Conservation (phyloP, 2,329 filamentous ascomycete species). For the Phaeosphaeria sp. region DNA sequence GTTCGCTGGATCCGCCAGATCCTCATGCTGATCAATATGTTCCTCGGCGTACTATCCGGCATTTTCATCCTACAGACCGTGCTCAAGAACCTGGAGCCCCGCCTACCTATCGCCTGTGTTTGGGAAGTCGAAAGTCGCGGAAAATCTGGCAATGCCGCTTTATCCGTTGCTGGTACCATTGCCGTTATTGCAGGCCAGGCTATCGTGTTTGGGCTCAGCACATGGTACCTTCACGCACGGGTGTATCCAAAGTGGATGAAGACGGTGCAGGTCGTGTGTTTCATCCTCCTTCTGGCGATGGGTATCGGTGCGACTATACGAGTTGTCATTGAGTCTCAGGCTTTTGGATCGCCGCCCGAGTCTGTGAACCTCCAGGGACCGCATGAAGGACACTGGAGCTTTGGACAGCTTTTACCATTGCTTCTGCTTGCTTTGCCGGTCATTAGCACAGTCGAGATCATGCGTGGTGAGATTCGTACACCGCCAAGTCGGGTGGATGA, state of each 20-base stretch:
- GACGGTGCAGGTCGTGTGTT: conserved; percentile 60
- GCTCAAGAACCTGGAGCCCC: conserved; percentile 58
- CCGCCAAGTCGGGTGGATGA: conserved; percentile 53
- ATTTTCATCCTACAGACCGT: conserved; percentile 65
- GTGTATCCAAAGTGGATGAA: conserved; percentile 61
- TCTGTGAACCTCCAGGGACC: conserved; percentile 57
- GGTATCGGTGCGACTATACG: conserved; percentile 66
- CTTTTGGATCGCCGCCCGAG: conserved; percentile 61
- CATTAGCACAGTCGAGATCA: conserved; percentile 66
- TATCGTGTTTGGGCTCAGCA: conserved; percentile 65
- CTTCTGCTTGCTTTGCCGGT: conserved; percentile 67
- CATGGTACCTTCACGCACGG: conserved; percentile 69
- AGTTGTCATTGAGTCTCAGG: conserved; percentile 65
- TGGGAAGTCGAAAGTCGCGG: conserved; percentile 57
- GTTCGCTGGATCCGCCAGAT: conserved; percentile 70
- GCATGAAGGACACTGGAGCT: conserved; percentile 67
- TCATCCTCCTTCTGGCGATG: conserved; percentile 60
- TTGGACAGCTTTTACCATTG: conserved; percentile 67
- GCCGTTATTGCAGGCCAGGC: conserved; percentile 66
- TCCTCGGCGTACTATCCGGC: conserved; percentile 63
- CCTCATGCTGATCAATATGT: conserved; percentile 71
- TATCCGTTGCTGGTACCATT: conserved; percentile 67
- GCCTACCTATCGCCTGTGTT: conserved; percentile 68
- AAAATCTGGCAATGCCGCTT: conserved; percentile 49
- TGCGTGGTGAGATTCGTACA: conserved; percentile 58